Conservation (phyloP, 257 asterid species). For the Datura wrightii region DNA sequence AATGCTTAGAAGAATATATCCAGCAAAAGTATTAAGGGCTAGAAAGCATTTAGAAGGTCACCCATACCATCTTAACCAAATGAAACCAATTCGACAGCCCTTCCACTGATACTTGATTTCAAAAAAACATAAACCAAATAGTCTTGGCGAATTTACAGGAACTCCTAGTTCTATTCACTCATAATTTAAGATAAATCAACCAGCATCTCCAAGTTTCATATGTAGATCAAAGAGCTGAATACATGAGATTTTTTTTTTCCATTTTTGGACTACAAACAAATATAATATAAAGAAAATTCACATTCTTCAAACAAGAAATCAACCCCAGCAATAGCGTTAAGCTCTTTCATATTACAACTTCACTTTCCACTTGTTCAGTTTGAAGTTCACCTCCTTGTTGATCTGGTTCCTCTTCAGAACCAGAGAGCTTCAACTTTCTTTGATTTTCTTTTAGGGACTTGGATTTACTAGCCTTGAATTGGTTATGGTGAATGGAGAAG, state of each 20-base stretch:
- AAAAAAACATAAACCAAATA: background rate
- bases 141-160: background rate
- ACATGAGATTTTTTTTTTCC: background rate
- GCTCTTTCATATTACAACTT: conserved; percentile 14
- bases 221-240: conserved; percentile 5
- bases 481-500: background rate
- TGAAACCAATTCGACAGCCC: background rate
- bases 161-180: background rate
- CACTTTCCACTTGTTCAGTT: conserved; percentile 16
- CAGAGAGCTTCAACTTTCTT: conserved; percentile 24
- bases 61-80: background rate
- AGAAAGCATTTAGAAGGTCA: conserved; percentile 22
- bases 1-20: conserved; percentile 19
- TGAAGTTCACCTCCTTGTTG: background rate
- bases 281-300: background rate
- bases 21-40: background rate
- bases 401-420: conserved; percentile 1
- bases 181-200: background rate
- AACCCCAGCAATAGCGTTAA: background rate
- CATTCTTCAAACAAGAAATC: conserved; percentile 23
- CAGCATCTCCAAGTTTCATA: background rate
- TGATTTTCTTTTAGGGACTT: background rate
- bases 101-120: background rate
- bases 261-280: background rate
- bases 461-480: conserved; percentile 17